Evolutionary conservation across 768 basidiomycete species (phyloP), one percentile per base, ranked within the genome.

Genomic region (Coprinellus micaceus): DNA sequence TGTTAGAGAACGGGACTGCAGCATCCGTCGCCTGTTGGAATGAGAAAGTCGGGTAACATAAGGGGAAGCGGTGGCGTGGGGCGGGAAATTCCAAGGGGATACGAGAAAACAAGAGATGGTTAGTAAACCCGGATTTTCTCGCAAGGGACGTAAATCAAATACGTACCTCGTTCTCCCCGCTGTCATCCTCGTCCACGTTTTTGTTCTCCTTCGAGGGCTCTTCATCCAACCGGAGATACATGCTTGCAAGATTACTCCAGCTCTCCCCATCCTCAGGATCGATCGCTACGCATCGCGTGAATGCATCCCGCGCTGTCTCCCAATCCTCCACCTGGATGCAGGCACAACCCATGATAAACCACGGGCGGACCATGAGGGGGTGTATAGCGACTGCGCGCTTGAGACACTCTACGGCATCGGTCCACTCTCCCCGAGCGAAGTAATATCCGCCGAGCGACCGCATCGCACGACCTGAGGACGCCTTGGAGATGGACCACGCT

Each of bases 181-280:
- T 66, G 25, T 73, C 69, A 30, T 62, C 66, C 30, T 64, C 60
- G 13, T 56, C 58, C 44, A 63, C 60, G 22, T 60, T 61, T 56
- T 60, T 56, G 55, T 55, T 58, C 64, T 64, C 57, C 63, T 71
- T 60, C 66, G 61, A 50, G 60, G 77, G 77, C 11, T 84, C 88
- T 46, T 50, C 48, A 50, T 50, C 48, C 69, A 96, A 79, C 45
- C 92, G 86, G 59, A 99, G 82, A 71, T 98, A 97, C 67, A 94
- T 86, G 56, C 88, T 94, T 30, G 96, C 97, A 60, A 99, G 76
- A 69, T 99, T 99, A 63, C 89, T 96, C 97, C 97, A 98, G 62
- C 94, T 96, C 78, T 98, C 96, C 3, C 84, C 93, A 65, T 99
- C 95, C 61, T 98, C 97, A 57, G 95, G 93, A 58, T 98, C 96